Evolutionary conservation across 177 flowering plant genomes (phyloP).

Genomic region (Vitis hybrid): DNA sequence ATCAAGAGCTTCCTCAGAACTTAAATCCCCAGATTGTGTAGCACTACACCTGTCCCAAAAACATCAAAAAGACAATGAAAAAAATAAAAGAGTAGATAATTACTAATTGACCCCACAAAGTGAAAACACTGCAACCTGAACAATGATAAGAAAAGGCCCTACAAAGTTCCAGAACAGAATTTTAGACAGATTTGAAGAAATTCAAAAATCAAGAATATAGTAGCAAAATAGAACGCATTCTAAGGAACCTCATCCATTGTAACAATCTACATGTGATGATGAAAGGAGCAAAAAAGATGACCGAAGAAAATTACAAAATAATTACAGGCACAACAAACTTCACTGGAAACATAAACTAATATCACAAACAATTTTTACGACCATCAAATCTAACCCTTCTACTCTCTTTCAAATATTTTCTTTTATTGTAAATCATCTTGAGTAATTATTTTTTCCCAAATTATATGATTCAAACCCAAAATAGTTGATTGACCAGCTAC

Average conservation of each 20-base stretch:
- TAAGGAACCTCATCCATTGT: too few relatives aligned
- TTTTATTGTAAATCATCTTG: neutral
- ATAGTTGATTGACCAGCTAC: too few relatives aligned
- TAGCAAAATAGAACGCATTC: too few relatives aligned
- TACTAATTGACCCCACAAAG: too few relatives aligned
- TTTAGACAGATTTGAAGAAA: too few relatives aligned
- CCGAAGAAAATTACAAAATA: neutral
- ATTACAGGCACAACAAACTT: neutral
- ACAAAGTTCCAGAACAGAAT: too few relatives aligned
- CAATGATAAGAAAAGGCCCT: too few relatives aligned
- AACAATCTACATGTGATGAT: neutral
- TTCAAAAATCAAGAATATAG: too few relatives aligned
- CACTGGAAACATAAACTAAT: neutral
- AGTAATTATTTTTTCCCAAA: neutral
- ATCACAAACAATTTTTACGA: neutral
- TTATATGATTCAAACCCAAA: neutral
- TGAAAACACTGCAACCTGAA: too few relatives aligned
- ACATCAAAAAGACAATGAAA: slow-evolving; percentile 4
- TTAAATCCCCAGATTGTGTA: slow-evolving; percentile 71
- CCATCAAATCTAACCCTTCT: neutral
- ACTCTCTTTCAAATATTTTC: neutral
- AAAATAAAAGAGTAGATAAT: neutral
- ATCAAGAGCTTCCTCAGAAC: slow-evolving; percentile 79
- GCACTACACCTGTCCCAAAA: slow-evolving; percentile 77
- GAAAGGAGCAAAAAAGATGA: neutral